phyloP scores from a whole-genome alignment of 2,329 filamentous ascomycete species.

The Fusarium sp. region DNA sequence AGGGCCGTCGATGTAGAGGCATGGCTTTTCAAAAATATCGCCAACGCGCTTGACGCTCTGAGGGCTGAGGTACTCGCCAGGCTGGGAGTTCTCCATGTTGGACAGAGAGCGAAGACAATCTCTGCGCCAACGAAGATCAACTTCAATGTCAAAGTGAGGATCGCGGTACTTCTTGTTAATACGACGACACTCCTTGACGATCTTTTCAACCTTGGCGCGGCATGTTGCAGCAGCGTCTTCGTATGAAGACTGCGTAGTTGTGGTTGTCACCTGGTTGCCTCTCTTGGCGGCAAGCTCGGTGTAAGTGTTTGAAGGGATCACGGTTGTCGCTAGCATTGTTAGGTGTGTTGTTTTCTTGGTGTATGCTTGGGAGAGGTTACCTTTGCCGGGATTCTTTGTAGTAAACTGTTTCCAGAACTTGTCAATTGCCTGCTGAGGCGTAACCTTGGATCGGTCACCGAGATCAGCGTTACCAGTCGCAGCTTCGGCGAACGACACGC shows the following conservation, averaged over 20 bases:
- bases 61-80: slow-evolving; percentile 56
- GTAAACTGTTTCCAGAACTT: slow-evolving; percentile 81
- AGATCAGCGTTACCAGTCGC: slow-evolving; percentile 15
- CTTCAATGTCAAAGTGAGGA: slow-evolving; percentile 87
- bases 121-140: slow-evolving; percentile 70
- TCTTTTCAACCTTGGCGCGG: slow-evolving; percentile 72
- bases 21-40: slow-evolving; percentile 81
- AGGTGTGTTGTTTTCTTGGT: background rate
- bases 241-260: slow-evolving; percentile 75
- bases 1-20: slow-evolving; percentile 83
- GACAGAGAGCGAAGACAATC: slow-evolving; percentile 64
- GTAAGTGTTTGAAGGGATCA: slow-evolving; percentile 77
- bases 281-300: slow-evolving; percentile 70
- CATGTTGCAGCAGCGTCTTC: slow-evolving; percentile 79
- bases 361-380: slow-evolving; percentile 49
- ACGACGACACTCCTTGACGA: slow-evolving; percentile 75
- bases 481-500: slow-evolving; percentile 6
- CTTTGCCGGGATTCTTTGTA: slow-evolving; percentile 78
- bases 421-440: slow-evolving; percentile 77
- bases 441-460: slow-evolving; percentile 57
- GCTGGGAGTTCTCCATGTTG: slow-evolving; percentile 49
- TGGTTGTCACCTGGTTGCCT: slow-evolving; percentile 66
- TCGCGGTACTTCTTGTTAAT: slow-evolving; percentile 90
- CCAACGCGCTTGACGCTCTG: slow-evolving; percentile 75
- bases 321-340: slow-evolving; percentile 67